Evolutionary conservation across 2,329 filamentous ascomycete genomes (phyloP).

Genomic region (Aspergillus sp.): DNA sequence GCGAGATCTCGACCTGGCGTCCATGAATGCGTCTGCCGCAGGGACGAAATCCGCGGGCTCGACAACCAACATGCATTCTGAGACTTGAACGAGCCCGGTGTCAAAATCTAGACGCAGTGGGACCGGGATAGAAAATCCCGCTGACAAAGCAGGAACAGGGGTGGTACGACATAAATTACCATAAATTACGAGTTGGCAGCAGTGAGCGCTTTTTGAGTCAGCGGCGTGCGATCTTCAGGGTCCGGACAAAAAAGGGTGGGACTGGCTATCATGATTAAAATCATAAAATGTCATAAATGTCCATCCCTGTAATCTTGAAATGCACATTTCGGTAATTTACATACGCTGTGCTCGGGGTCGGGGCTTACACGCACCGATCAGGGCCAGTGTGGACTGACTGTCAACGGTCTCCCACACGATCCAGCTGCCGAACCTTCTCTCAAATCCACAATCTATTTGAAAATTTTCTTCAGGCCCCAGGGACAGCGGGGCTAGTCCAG

Average conservation of each 20-base stretch:
- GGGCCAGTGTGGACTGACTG: no score
- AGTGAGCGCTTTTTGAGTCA: neutral
- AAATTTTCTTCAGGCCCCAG: no score
- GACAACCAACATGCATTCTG: neutral
- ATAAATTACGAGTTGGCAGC: neutral
- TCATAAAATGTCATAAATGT: neutral
- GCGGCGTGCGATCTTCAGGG: conserved; percentile 8
- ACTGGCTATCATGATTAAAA: neutral
- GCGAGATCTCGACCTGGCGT: no score
- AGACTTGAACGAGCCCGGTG: neutral
- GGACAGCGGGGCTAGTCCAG: no score
- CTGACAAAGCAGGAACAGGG: neutral
- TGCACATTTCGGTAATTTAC: neutral
- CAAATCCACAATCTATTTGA: no score
- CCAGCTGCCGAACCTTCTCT: no score
- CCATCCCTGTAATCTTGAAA: neutral
- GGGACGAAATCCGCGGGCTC: no score
- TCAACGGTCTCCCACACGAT: neutral
- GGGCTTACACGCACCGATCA: no score
- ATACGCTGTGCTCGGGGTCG: no score
- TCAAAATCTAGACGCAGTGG: neutral
- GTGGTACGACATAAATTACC: neutral
- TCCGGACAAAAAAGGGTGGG: conserved; percentile 6
- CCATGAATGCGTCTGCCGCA: no score
- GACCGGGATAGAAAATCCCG: neutral